A percentile compares a stretch with the other conserved stretches of the same genome.
Conservation (phyloP, 2,329 filamentous ascomycete species). For the Verticillium nonalfalfae region DNA sequence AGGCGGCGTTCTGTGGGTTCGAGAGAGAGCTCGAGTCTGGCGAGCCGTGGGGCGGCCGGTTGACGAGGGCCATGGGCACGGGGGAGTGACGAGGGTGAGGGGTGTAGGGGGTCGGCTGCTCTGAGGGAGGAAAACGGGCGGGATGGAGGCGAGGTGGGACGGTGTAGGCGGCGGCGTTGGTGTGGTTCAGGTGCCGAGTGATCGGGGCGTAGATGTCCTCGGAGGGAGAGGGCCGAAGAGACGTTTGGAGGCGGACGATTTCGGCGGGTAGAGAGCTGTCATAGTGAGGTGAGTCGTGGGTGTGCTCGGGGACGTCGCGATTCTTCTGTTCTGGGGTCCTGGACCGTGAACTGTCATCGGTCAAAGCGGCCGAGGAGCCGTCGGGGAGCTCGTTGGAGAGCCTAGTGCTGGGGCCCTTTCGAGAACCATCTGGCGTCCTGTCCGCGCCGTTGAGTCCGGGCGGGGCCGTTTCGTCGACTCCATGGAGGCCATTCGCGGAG, state of each 20-base stretch:
- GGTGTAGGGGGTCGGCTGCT: slow-evolving; percentile 63
- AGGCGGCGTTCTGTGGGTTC: slow-evolving; percentile 71
- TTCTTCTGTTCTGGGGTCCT: background rate
- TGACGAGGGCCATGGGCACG: slow-evolving; percentile 67
- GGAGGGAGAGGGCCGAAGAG: slow-evolving; percentile 38
- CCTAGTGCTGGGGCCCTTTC: background rate
- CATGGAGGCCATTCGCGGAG: background rate
- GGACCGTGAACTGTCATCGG: background rate
- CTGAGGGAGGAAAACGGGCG: slow-evolving; percentile 7
- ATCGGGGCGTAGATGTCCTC: slow-evolving; percentile 54
- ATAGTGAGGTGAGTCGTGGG: slow-evolving; percentile 54
- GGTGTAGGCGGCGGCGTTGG: background rate
- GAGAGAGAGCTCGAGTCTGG: slow-evolving; percentile 53
- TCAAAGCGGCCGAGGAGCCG: background rate
- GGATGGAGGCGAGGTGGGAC: background rate
- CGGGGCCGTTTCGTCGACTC: background rate
- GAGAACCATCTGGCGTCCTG: background rate
- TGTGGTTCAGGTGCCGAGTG: slow-evolving; percentile 57
- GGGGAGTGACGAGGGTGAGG: slow-evolving; percentile 43
- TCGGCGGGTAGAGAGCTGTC: slow-evolving; percentile 56
- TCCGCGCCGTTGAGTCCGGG: background rate
- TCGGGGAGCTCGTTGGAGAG: background rate
- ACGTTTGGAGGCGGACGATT: slow-evolving; percentile 53
- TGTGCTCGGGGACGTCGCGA: slow-evolving; percentile 45
- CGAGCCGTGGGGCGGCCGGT: slow-evolving; percentile 59